Evolutionary conservation across 1,284 basidiomycete species (phyloP), one percentile per base, ranked within the genome.

Genomic region (Fomes fomentarius): DNA sequence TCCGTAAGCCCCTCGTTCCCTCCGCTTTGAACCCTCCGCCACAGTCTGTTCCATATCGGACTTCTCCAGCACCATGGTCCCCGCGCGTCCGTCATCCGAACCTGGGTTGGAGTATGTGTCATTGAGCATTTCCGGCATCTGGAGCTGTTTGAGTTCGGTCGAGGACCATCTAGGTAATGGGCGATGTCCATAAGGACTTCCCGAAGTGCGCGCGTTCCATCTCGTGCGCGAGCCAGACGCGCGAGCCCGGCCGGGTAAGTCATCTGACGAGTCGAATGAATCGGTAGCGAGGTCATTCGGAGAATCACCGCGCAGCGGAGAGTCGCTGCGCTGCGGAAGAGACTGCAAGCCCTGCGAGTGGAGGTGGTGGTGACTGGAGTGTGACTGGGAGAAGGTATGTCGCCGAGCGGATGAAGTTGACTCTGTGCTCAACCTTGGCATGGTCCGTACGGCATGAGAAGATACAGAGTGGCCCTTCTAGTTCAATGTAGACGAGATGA

Each of bases 381-480:
- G 55, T 28, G 55, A 50, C 44, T 55, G 59, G 45, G 31, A 54
- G 46, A 50, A 47, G 26, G 49, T 53, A 44, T 58, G 60, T 53
- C 56, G 47, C 40, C 54, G 60, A 33, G 49, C 47, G 38, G 51
- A 50, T 5, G 60, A 56, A 49, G 47, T 58, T 15, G 60, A 50
- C 39, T 58, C 60, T 39, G 50, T 52, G 42, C 53, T 54, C 52
- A 53, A 41, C 48, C 56, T 53, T 22, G 59, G 59, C 59, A 61
- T 61, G 48, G 40, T 34, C 35, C 19, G 15, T 39, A 22, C 53
- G 25, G 43, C 56, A 53, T 53, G 47, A 26, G 47, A 34, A 35
- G 41, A 34, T 25, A 14, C 1, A 24, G 34, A 26, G 24, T 8
- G 19, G 14, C 15, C 28, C 39, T 31, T 28, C 3, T 33, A 2